phyloP scores from a whole-genome alignment of 345 rosid genomes.

The Citrus unshiu region DNA sequence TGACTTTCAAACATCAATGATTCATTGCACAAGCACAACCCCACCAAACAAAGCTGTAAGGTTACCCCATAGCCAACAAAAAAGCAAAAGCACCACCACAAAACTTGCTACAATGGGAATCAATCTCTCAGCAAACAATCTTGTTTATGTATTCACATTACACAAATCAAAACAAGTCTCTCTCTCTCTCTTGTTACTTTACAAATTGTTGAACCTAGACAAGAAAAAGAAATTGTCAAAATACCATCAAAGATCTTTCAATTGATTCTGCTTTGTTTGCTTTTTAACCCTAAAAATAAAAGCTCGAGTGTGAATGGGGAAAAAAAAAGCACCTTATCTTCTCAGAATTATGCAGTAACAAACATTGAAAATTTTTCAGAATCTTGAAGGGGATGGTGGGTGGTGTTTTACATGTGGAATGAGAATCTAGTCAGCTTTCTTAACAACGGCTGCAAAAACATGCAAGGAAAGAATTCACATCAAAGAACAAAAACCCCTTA shows the following conservation, averaged over 20 bases:
- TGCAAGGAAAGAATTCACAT: constrained; percentile 25
- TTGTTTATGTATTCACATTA: constrained; percentile 15
- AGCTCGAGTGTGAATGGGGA: not conserved
- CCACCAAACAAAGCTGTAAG: not conserved
- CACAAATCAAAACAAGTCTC: not conserved
- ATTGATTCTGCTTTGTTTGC: not conserved
- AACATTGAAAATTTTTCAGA: constrained; percentile 13
- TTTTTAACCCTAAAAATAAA: not conserved
- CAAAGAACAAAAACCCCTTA: constrained; percentile 12
- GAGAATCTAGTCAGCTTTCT: constrained; percentile 37
- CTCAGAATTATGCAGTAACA: not conserved
- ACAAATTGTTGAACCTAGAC: not conserved
- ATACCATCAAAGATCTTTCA: not conserved
- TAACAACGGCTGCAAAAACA: constrained; percentile 28
- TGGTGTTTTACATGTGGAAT: not conserved
- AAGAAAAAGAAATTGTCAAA: not conserved
- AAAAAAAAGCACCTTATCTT: no score
- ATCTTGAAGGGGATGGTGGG: constrained; percentile 20
- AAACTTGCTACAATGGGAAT: constrained; percentile 24
- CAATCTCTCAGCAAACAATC: not conserved
- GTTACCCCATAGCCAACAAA: not conserved
- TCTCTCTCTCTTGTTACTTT: not conserved
- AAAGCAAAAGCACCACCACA: constrained; percentile 7
- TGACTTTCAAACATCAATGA: not conserved
- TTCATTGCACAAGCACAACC: constrained; percentile 1